Evolutionary conservation across 768 basidiomycete genomes (phyloP).

Genomic region (Butyriboletus loyo): DNA sequence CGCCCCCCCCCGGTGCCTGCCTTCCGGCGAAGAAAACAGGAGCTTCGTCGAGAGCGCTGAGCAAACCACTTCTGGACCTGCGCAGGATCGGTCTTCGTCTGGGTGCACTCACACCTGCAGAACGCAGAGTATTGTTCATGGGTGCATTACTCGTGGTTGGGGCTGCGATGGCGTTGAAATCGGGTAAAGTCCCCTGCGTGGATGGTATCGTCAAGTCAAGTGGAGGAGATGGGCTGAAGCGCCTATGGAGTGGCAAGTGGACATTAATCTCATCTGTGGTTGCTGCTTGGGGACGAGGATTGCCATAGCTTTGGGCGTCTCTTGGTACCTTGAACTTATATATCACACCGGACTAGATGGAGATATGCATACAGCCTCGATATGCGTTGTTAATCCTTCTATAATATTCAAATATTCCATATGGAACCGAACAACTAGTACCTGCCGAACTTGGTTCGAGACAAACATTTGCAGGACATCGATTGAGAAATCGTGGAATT

Average conservation of each 20-base stretch:
- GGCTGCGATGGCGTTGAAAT: constrained; percentile 55
- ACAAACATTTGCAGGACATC: neutral
- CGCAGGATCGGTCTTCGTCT: constrained; percentile 21
- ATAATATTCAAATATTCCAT: neutral
- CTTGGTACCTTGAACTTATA: neutral
- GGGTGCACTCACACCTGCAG: constrained; percentile 25
- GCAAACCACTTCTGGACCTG: constrained; percentile 10
- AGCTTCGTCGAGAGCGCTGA: constrained; percentile 2
- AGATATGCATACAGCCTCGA: neutral
- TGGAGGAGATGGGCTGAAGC: constrained; percentile 23
- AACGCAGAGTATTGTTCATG: constrained; percentile 43
- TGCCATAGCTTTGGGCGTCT: constrained; percentile 13
- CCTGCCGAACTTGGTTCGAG: neutral
- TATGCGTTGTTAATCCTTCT: neutral
- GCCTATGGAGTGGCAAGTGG: constrained; percentile 25
- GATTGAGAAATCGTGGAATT: no score
- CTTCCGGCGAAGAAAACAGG: constrained; percentile 21
- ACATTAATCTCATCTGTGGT: constrained; percentile 19
- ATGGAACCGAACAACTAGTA: no score
- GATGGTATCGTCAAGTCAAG: constrained; percentile 9
- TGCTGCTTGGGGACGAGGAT: constrained; percentile 27
- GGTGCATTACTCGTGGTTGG: constrained; percentile 69
- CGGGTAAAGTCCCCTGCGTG: constrained; percentile 10
- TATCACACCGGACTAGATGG: neutral
- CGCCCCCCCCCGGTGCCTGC: constrained; percentile 9